These are phyloP conservation scores for Saccharomycopsis microspora DNA, from an alignment of 805 yeast genomes.

Conservation along the genomic window DNA sequence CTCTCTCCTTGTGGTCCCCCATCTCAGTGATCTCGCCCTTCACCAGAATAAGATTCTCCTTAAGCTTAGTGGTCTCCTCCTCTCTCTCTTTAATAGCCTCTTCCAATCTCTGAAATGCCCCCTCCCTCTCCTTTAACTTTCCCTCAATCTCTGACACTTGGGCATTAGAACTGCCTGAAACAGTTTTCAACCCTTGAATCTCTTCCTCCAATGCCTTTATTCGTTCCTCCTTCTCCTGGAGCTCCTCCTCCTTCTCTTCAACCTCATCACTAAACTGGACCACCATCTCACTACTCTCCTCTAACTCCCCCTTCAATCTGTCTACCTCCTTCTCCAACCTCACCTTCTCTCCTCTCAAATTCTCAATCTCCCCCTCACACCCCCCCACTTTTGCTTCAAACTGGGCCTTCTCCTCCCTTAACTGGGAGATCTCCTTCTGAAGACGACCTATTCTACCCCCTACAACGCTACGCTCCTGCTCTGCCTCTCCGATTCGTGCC, in stretches of 20 bases:
- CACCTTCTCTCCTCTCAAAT: neutral
- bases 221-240: too few relatives aligned
- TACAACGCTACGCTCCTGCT: neutral
- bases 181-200: too few relatives aligned
- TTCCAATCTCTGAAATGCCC: neutral
- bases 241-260: neutral
- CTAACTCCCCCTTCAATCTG: neutral
- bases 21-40: too few relatives aligned
- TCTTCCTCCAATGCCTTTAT: too few relatives aligned
- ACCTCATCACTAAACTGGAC: neutral
- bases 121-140: neutral
- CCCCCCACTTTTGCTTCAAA: neutral
- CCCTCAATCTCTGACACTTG: neutral
- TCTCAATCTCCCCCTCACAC: neutral
- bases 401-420: slow-evolving; percentile 1
- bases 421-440: neutral
- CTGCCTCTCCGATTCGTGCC: slow-evolving; percentile 15
- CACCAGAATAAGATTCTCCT: too few relatives aligned
- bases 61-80: too few relatives aligned
- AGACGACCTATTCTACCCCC: neutral
- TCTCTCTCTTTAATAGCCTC: too few relatives aligned
- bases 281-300: neutral
- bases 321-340: neutral
- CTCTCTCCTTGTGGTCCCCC: neutral
- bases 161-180: neutral